A percentile compares a stretch with the other conserved stretches of the same genome.
These are phyloP conservation scores for Xylaria sp. DNA, from an alignment of 2,329 filamentous ascomycete genomes.

Conservation along the genomic window DNA sequence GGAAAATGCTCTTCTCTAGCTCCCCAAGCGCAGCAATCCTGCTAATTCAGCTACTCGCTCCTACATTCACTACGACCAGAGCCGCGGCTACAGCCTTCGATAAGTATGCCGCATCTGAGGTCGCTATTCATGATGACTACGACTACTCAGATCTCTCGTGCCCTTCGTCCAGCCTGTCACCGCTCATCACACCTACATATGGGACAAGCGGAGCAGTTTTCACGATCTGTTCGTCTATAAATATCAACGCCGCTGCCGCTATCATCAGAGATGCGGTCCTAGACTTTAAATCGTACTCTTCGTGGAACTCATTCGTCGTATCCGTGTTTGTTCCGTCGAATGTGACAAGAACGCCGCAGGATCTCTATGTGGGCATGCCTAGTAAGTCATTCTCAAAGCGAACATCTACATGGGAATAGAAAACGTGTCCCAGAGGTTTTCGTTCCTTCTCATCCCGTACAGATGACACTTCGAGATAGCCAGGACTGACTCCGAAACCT, in stretches of 20 bases:
- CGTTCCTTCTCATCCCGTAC: too few relatives aligned
- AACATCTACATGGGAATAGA: background rate
- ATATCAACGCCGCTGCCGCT: constrained; percentile 38
- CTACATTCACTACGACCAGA: background rate
- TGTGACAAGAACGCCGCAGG: constrained; percentile 40
- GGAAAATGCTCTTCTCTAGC: constrained; percentile 11
- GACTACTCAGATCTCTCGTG: constrained; percentile 33
- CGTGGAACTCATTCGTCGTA: constrained; percentile 47
- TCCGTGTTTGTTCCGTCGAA: constrained; percentile 41
- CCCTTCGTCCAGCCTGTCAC: constrained; percentile 14
- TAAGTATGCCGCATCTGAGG: background rate
- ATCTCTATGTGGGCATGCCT: constrained; percentile 44
- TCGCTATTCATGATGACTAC: constrained; percentile 5
- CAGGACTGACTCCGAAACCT: background rate
- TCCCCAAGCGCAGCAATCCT: background rate
- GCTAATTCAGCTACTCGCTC: background rate
- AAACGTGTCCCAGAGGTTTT: background rate
- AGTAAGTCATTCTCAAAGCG: constrained; percentile 14
- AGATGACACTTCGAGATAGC: background rate
- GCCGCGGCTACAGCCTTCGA: background rate
- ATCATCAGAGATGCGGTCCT: constrained; percentile 42
- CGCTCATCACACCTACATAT: constrained; percentile 40
- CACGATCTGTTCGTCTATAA: constrained; percentile 43
- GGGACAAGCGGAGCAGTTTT: constrained; percentile 41
- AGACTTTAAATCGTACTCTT: constrained; percentile 43